Conservation (phyloP, 305 asterid species). For the Fraxinus paxiana region DNA sequence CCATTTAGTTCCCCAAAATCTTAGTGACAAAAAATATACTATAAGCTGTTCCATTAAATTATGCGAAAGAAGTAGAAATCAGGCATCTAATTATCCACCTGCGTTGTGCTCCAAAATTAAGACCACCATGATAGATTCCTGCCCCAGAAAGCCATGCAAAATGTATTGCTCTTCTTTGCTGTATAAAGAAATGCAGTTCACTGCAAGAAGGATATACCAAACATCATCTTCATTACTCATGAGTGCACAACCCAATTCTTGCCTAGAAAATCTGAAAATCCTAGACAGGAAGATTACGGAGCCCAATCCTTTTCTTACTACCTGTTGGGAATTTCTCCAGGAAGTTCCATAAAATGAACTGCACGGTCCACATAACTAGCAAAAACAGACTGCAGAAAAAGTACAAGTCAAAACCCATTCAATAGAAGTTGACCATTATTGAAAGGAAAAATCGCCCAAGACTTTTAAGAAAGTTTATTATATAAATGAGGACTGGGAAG, state of each 20-base stretch:
- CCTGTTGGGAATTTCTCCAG: slow-evolving; percentile 97
- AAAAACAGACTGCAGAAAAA: slow-evolving; percentile 67
- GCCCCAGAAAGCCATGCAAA: slow-evolving; percentile 99
- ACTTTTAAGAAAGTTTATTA: slow-evolving; percentile 2
- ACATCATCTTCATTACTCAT: slow-evolving; percentile 13
- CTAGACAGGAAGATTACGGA: slow-evolving; percentile 12
- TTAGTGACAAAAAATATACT: slow-evolving; percentile 21
- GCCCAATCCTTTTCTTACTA: slow-evolving; percentile 29
- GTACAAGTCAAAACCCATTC: slow-evolving; percentile 20
- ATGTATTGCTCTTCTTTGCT: slow-evolving; percentile 88
- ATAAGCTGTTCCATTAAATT: slow-evolving; percentile 16
- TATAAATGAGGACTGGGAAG: slow-evolving; percentile 8
- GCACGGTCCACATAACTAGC: slow-evolving; percentile 84
- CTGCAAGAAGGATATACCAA: slow-evolving; percentile 53
- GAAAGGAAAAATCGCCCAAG: not conserved
- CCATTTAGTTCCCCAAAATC: slow-evolving; percentile 28
- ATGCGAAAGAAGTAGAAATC: slow-evolving; percentile 24
- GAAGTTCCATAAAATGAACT: slow-evolving; percentile 97
- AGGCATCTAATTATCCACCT: slow-evolving; percentile 45
- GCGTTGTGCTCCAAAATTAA: slow-evolving; percentile 76
- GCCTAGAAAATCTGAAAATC: slow-evolving; percentile 1
- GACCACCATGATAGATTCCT: slow-evolving; percentile 92
- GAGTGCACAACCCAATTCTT: slow-evolving; percentile 9
- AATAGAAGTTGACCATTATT: not conserved
- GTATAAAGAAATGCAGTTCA: slow-evolving; percentile 85